phyloP scores from a whole-genome alignment of 495 filamentous ascomycete species.

The Aspergillus sclerotiicarbonarius region DNA sequence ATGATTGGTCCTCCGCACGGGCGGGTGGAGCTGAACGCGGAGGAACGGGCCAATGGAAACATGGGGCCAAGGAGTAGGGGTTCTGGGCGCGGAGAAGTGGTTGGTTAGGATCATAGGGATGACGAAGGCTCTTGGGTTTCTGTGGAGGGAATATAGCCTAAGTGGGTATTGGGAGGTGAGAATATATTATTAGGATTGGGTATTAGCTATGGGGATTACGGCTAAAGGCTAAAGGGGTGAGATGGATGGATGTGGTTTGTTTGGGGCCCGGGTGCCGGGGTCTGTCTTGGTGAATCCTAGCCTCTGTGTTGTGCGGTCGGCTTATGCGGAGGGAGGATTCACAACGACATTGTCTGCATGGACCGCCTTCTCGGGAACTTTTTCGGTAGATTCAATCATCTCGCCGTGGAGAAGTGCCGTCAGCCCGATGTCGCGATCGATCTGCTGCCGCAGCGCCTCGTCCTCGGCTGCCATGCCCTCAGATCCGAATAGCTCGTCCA shows the following conservation, averaged over 20 bases:
- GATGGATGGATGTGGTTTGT: background rate
- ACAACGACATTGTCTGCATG: background rate
- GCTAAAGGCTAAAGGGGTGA: background rate
- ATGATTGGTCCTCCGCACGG: too few relatives aligned
- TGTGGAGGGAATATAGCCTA: background rate
- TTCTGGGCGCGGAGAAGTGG: too few relatives aligned
- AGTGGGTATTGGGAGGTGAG: background rate
- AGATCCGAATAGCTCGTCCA: constrained; percentile 1
- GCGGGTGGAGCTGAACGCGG: too few relatives aligned
- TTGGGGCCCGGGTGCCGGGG: background rate
- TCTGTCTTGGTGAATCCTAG: background rate
- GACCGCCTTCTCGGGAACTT: background rate
- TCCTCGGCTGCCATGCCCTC: constrained; percentile 6
- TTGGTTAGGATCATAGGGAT: background rate
- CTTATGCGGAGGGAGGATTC: background rate
- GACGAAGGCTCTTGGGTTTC: background rate
- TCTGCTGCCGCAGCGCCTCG: constrained; percentile 1
- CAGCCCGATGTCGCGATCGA: constrained; percentile 4
- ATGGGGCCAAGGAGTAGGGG: too few relatives aligned
- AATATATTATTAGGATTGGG: background rate
- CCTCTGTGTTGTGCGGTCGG: background rate
- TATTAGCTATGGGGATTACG: background rate
- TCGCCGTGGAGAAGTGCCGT: background rate
- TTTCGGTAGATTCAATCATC: background rate
- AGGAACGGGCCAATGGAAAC: too few relatives aligned